A percentile compares a stretch with the other conserved stretches of the same genome.
phyloP scores from a whole-genome alignment of 176 grass and related monocot species.

The Rhynchospora pubera region DNA sequence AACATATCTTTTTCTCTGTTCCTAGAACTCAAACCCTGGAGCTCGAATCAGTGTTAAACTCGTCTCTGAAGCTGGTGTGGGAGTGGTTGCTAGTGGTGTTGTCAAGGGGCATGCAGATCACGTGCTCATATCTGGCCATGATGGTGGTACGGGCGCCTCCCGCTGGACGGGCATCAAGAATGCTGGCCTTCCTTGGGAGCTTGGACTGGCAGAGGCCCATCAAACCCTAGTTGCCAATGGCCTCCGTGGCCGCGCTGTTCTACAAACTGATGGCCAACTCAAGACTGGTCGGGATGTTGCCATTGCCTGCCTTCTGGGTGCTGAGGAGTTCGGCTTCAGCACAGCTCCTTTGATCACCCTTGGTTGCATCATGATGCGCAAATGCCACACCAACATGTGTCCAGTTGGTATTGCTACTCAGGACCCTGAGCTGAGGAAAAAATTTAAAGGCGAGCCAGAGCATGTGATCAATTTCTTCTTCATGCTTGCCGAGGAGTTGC shows the following conservation, averaged over 20 bases:
- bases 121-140: conserved; percentile 95
- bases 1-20: conserved; percentile 23
- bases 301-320: conserved; percentile 86
- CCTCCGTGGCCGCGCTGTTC: conserved; percentile 80
- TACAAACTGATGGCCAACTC: conserved; percentile 96
- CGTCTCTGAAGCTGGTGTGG: conserved; percentile 92
- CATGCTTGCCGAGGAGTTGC: conserved; percentile 97
- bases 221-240: conserved; percentile 95
- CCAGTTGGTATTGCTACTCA: conserved; percentile 98
- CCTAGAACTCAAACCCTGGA: conserved; percentile 84
- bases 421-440: conserved; percentile 89
- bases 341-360: conserved; percentile 96
- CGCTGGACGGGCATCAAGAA: conserved; percentile 99
- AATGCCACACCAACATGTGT: conserved; percentile 92
- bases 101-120: conserved; percentile 97
- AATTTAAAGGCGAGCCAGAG: conserved; percentile 95
- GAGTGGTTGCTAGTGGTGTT: conserved; percentile 92
- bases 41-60: conserved; percentile 92
- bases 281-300: conserved; percentile 99
- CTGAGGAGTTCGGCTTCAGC: conserved; percentile 99
- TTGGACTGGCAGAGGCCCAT: conserved; percentile 93
- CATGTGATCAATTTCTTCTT: conserved; percentile 99
- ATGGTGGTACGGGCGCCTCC: conserved; percentile 93
- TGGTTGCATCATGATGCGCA: conserved; percentile 99
- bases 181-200: conserved; percentile 99